Conservation (phyloP, 768 basidiomycete species). For the Leucosporidium scottii region DNA sequence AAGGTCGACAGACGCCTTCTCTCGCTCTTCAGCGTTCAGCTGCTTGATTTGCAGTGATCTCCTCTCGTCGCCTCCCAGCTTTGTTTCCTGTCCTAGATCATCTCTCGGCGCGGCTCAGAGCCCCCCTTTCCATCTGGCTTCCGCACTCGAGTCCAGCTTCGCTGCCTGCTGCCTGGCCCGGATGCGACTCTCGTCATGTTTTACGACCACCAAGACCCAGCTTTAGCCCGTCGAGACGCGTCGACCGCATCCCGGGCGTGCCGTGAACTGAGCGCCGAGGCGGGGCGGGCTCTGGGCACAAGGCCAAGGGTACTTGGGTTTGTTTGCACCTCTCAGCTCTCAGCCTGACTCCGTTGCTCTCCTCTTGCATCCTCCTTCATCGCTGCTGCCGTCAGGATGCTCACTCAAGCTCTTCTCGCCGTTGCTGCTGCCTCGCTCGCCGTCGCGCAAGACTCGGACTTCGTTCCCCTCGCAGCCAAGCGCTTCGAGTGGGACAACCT, state of each 20-base stretch:
- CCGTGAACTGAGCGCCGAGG: not conserved
- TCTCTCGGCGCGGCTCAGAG: too few relatives aligned
- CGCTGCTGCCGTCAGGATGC: constrained; percentile 2
- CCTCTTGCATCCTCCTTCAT: not conserved
- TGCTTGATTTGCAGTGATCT: too few relatives aligned
- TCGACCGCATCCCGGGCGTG: too few relatives aligned
- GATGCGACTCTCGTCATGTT: too few relatives aligned
- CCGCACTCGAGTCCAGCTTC: too few relatives aligned
- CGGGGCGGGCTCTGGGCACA: not conserved
- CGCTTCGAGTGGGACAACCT: constrained; percentile 24
- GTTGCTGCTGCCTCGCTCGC: constrained; percentile 3
- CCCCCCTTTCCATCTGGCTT: too few relatives aligned
- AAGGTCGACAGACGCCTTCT: not conserved
- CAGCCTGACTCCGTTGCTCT: not conserved
- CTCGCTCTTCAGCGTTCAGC: too few relatives aligned
- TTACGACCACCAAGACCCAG: too few relatives aligned
- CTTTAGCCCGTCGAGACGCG: too few relatives aligned
- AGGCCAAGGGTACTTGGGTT: not conserved
- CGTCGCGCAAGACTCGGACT: not conserved
- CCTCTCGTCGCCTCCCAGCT: too few relatives aligned
- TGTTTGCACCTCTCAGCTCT: not conserved
- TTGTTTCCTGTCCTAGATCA: too few relatives aligned
- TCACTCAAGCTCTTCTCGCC: constrained; percentile 13
- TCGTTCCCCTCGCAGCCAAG: constrained; percentile 32
- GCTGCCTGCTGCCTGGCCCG: too few relatives aligned